Evolutionary conservation across 208 protist genomes (phyloP).

Genomic region (Trypanosoma congolense): DNA sequence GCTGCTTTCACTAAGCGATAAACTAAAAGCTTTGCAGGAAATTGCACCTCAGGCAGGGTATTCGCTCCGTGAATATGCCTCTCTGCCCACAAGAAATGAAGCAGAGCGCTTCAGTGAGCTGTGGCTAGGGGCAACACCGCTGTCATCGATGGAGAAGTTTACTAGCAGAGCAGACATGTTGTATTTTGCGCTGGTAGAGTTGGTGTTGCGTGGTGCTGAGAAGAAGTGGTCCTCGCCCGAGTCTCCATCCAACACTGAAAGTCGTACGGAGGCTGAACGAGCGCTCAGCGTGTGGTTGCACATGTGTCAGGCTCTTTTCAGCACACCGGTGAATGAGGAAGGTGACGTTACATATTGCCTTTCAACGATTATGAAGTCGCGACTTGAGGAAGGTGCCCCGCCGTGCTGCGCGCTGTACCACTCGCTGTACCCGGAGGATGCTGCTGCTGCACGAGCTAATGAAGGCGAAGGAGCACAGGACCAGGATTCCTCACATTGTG

Average conservation of each 20-base stretch:
- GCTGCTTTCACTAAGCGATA: constrained; percentile 39
- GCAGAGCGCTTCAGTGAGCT: constrained; percentile 77
- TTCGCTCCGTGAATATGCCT: constrained; percentile 53
- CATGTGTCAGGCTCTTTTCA: constrained; percentile 53
- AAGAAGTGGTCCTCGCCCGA: constrained; percentile 29
- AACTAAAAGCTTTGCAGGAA: constrained; percentile 52
- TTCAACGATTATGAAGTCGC: constrained; percentile 30
- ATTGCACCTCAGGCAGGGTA: constrained; percentile 34
- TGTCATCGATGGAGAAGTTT: constrained; percentile 58
- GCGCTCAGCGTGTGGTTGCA: constrained; percentile 46
- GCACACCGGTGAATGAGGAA: constrained; percentile 27
- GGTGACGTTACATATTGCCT: constrained; percentile 28
- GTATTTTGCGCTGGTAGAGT: constrained; percentile 56
- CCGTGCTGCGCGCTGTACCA: constrained; percentile 41
- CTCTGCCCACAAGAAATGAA: constrained; percentile 39
- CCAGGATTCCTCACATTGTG: no score
- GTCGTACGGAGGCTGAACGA: constrained; percentile 24
- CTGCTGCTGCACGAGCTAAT: no score
- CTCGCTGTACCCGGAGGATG: constrained; percentile 28
- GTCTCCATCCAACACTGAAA: constrained; percentile 12
- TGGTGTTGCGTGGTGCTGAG: constrained; percentile 55
- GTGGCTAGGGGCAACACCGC: constrained; percentile 43
- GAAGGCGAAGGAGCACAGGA: no score
- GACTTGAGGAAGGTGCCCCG: constrained; percentile 41
- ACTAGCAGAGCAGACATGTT: constrained; percentile 68